Evolutionary conservation across 768 basidiomycete genomes (phyloP).

Genomic region (Rhodotorula toruloides): DNA sequence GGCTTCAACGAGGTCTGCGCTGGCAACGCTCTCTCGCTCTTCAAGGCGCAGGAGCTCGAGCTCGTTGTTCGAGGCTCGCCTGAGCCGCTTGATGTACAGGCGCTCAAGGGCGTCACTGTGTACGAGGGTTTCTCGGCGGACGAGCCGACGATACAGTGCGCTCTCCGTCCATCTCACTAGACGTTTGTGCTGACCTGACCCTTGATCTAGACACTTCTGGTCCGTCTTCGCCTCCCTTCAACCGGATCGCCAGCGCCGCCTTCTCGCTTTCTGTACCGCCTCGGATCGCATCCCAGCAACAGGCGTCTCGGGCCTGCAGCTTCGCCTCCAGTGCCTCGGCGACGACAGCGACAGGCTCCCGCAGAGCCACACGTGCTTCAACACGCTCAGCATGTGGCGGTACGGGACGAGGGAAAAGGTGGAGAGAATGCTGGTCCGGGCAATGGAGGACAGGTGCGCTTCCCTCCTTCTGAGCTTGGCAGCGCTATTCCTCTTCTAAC

Average conservation of each 20-base stretch:
- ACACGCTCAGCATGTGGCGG: slow-evolving; percentile 19
- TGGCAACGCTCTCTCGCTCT: slow-evolving; percentile 40
- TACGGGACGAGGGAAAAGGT: slow-evolving; percentile 12
- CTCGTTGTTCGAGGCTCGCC: slow-evolving; percentile 39
- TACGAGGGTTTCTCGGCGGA: slow-evolving; percentile 36
- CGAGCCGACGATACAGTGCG: slow-evolving; percentile 34
- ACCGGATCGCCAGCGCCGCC: slow-evolving; percentile 13
- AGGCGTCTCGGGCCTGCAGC: slow-evolving; percentile 23
- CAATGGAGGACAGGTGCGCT: slow-evolving; percentile 31
- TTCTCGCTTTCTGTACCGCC: slow-evolving; percentile 41
- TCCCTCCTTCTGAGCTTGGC: no score
- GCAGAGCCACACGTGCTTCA: slow-evolving; percentile 40
- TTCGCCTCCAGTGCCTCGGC: slow-evolving; percentile 27
- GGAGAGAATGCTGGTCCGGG: slow-evolving; percentile 11
- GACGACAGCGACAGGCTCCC: slow-evolving; percentile 4
- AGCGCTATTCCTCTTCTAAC: no score
- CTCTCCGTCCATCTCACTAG: no score
- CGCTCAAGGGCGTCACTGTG: slow-evolving; percentile 29
- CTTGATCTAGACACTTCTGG: slow-evolving; percentile 28
- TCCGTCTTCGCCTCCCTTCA: slow-evolving; percentile 6
- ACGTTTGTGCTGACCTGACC: no score
- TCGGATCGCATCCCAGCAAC: slow-evolving; percentile 41
- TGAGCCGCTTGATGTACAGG: slow-evolving; percentile 38
- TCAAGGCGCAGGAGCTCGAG: slow-evolving; percentile 42
- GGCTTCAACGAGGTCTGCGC: slow-evolving; percentile 33